Base-by-base conservation (phyloP, 1,139 yeast species). In the Yamadazyma blattariae region DNA sequence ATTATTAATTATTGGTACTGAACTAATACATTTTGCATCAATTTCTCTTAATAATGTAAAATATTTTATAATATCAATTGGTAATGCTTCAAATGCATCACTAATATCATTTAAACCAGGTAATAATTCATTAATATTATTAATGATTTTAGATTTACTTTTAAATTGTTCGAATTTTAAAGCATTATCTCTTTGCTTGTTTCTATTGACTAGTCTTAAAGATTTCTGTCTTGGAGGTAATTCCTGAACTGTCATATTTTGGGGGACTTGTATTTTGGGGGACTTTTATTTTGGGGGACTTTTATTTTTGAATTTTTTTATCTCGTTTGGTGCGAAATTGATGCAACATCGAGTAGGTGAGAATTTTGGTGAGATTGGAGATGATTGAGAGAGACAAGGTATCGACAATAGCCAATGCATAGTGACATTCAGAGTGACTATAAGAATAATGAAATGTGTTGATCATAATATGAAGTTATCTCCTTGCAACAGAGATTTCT, bases 81-180 rank as follows among this genome's bases (percentile, higher is more conserved):
- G 98, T 46, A 90, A 71, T 20, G 96, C 96, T 56, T 89, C 95
- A 42, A 92, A 75, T 2, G 92, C 95, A 63, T 92, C 98, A 30
- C 87, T 74, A 39, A 92, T 77, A 55, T 92, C 98, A 60, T 90
- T 92, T 39, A 92, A 68, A 1, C 97, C 98, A 0, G 97, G 95
- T 45, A 79, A 74, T 31, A 80, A 61, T 45, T 78, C 81, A 40
- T 61, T 64, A 44, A 64, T 55, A 40, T 54, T 59, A 42, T 51
- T 52, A 35, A 67, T 55, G 38, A 54, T 59, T 37, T 56, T 59
- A 14, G 71, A 59, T 31, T 60, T 56, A 39, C 52, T 60, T 36
- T 57, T 56, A 51, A 61, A 67, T 41, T 59, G 64, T 35, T 59
- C 62, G 42, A 65, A 66, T 37, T 51, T 55, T 33, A 52, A 52